A percentile compares a stretch with the other conserved stretches of the same genome.
phyloP scores from a whole-genome alignment of 2,329 filamentous ascomycete species.

The Penicillium brevicompactum region DNA sequence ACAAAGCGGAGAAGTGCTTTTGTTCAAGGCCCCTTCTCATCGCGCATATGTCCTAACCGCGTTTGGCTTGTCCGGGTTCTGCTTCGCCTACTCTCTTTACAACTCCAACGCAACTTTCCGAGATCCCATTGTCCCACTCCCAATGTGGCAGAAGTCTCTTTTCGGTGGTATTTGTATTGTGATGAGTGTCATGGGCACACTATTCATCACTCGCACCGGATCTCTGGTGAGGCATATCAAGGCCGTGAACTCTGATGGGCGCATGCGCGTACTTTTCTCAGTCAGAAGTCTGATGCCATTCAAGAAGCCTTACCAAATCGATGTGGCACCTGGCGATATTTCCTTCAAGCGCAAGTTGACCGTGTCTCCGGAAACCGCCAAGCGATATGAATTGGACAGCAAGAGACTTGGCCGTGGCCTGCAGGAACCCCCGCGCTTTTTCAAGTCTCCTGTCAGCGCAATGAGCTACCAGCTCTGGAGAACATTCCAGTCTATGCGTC shows the following conservation, averaged over 20 bases:
- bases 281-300: slow-evolving; percentile 44
- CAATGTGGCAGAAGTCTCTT: slow-evolving; percentile 59
- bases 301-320: slow-evolving; percentile 36
- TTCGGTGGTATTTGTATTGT: slow-evolving; percentile 62
- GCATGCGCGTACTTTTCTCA: slow-evolving; percentile 36
- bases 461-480: slow-evolving; percentile 34
- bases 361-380: slow-evolving; percentile 32
- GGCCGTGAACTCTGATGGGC: slow-evolving; percentile 45
- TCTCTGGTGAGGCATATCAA: slow-evolving; percentile 62
- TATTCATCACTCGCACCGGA: slow-evolving; percentile 60
- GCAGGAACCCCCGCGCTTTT: slow-evolving; percentile 28
- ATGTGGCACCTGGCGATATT: slow-evolving; percentile 29
- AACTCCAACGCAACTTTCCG: slow-evolving; percentile 55
- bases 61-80: slow-evolving; percentile 59
- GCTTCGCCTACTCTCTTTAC: slow-evolving; percentile 54
- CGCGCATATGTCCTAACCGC: slow-evolving; percentile 63
- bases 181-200: slow-evolving; percentile 63
- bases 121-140: slow-evolving; percentile 54
- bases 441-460: slow-evolving; percentile 35
- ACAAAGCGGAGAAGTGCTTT: slow-evolving; percentile 50
- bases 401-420: slow-evolving; percentile 14
- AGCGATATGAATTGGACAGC: slow-evolving; percentile 22
- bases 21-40: slow-evolving; percentile 69
- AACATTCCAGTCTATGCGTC: slow-evolving; percentile 38
- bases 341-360: slow-evolving; percentile 31